A percentile compares a stretch with the other conserved stretches of the same genome.
phyloP scores from a whole-genome alignment of 768 basidiomycete species.

The Nevesoporus exiguus region DNA sequence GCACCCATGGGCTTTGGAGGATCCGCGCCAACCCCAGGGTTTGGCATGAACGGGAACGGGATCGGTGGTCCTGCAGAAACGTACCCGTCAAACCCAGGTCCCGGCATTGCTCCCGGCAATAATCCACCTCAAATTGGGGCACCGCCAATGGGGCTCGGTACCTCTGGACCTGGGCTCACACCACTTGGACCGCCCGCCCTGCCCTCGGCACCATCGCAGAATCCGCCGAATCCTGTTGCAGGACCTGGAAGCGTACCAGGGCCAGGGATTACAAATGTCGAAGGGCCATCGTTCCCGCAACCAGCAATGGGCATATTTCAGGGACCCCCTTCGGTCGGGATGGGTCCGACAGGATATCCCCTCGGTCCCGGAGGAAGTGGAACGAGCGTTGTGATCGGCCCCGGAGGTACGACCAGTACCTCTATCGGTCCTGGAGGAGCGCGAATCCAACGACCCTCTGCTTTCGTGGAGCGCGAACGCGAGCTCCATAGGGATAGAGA shows the following conservation, averaged over 20 bases:
- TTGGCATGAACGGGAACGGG: conserved; percentile 23
- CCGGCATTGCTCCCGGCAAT: conserved; percentile 8
- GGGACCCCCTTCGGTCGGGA: conserved; percentile 20
- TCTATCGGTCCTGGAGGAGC: conserved; percentile 17
- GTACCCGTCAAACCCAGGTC: conserved; percentile 16
- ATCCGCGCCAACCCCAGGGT: conserved; percentile 12
- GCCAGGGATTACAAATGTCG: conserved; percentile 11
- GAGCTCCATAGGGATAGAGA: conserved; percentile 25
- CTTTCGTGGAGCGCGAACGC: conserved; percentile 33
- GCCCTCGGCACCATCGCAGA: conserved; percentile 12
- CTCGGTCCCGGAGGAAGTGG: conserved; percentile 18
- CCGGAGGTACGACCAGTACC: conserved; percentile 21
- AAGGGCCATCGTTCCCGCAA: conserved; percentile 21
- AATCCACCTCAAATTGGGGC: conserved; percentile 8
- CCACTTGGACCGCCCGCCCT: conserved; percentile 1
- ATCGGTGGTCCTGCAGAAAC: conserved; percentile 15
- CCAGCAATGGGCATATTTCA: conserved; percentile 30
- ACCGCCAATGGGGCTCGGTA: conserved; percentile 5
- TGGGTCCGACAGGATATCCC: conserved; percentile 19
- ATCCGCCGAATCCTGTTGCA: background rate
- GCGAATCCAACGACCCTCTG: conserved; percentile 24
- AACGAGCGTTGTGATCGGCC: conserved; percentile 25
- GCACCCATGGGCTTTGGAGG: conserved; percentile 17
- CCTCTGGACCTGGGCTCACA: conserved; percentile 4
- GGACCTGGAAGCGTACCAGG: conserved; percentile 9